Percentiles rank a stretch among this genome's conserved stretches.
Conservation (phyloP, 192 early-diverging fungal species). For the Backusella tarrabulga region DNA sequence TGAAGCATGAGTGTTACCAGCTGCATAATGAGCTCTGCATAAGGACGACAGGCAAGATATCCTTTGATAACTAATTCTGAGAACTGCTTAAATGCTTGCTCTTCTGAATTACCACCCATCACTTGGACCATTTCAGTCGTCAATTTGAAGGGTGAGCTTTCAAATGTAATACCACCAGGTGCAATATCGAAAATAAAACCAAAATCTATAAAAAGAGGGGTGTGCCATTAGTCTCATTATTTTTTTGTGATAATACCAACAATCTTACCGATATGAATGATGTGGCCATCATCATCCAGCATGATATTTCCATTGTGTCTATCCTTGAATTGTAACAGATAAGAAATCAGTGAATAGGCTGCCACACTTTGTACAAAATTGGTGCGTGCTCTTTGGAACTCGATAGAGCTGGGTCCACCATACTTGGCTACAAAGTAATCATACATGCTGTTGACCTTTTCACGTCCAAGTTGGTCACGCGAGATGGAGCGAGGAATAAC, state of each 20-base stretch:
- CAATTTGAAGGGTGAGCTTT: conserved; percentile 96
- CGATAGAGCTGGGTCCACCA: conserved; percentile 81
- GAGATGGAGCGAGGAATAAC: conserved; percentile 97
- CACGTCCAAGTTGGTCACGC: conserved; percentile 96
- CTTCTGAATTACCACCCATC: conserved; percentile 83
- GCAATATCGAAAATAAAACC: conserved; percentile 98
- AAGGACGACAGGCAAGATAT: conserved; percentile 87
- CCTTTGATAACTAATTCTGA: conserved; percentile 88
- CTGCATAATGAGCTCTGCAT: conserved; percentile 89
- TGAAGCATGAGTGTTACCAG: conserved; percentile 91
- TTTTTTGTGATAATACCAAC: neutral
- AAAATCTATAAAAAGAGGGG: conserved; percentile 66
- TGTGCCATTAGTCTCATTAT: neutral
- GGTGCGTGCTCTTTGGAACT: conserved; percentile 85
- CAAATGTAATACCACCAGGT: conserved; percentile 94
- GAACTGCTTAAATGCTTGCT: conserved; percentile 86
- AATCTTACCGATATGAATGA: conserved; percentile 89
- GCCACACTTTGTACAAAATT: conserved; percentile 96
- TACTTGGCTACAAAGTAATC: conserved; percentile 95
- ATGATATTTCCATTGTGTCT: conserved; percentile 99
- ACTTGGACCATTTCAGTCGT: conserved; percentile 96
- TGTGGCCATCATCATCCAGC: conserved; percentile 94
- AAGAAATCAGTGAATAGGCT: conserved; percentile 92
- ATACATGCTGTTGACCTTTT: conserved; percentile 95
- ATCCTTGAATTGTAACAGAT: conserved; percentile 97